Evolutionary conservation across 306 rosid species (phyloP), one percentile per base, ranked within the genome.

Genomic region (Albizia julibrissin): DNA sequence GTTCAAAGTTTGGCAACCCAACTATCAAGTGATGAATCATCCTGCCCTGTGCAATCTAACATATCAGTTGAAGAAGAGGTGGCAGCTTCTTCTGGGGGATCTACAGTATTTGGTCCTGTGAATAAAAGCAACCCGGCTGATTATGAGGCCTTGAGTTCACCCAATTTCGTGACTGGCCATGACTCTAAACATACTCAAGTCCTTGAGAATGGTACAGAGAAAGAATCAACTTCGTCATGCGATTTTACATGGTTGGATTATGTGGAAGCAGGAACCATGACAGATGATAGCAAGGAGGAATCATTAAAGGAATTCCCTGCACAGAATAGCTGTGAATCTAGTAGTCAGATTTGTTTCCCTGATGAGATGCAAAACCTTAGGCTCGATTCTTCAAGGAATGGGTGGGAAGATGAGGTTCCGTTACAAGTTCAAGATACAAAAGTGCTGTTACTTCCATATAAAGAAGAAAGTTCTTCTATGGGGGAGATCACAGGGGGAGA

Each of bases 171-270:
- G 4, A 85, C 90, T 76, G 86, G 39, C 82, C 90, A 76, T 83
- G 88, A 87, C 66, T 75, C 88, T 82, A 84, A 78, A 65, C 82
- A 69, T 73, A 80, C 82, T 68, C 85, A 82, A 67, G 87, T 80
- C 46, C 33, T 26, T 81, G 92, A 88, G 82, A 91, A 83, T 84
- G 88, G 80, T 33, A 79, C 90, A 54, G 89, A 83, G 72, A 79
- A 90, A 80, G 75, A 68, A 9, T 80, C 91, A 50, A 77, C 80
- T 79, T 61, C 76, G 6, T 81, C 77, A 6, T 90, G 89, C 71
- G 71, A 79, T 83, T 86, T 78, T 86, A 16, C 92, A 10, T 93
- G 99, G 99, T 78, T 93, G 89, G 92, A 96, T 92, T 96, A 82
- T 85, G 84, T 96, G 66, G 99, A 80, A 76, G 84, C 83, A 19